phyloP scores from a whole-genome alignment of 208 protist genomes.

The Acanthamoeba castellanii region DNA sequence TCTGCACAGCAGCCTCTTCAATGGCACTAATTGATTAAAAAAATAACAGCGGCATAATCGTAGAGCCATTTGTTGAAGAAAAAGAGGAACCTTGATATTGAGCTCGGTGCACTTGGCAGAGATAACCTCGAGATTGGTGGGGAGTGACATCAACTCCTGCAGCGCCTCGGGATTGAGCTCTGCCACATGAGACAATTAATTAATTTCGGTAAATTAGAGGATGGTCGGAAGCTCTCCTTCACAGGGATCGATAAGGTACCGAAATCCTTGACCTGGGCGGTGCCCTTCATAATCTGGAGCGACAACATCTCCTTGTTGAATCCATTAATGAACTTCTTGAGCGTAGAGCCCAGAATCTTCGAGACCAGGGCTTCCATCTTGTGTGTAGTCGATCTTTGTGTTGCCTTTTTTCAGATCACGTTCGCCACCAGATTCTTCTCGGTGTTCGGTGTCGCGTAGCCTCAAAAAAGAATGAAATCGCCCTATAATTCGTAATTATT shows the following conservation, averaged over 20 bases:
- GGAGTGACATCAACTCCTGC: constrained; percentile 28
- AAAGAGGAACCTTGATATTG: background rate
- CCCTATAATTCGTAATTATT: no score
- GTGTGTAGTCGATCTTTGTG: no score
- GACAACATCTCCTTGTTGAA: constrained; percentile 60
- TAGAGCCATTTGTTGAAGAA: background rate
- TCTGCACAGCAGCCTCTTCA: no score
- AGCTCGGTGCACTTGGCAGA: constrained; percentile 34
- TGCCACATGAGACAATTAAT: no score
- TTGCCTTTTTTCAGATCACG: no score
- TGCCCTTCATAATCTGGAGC: constrained; percentile 51
- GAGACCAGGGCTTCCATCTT: constrained; percentile 35
- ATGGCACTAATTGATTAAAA: no score
- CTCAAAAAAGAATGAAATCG: no score
- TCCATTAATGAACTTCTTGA: constrained; percentile 63
- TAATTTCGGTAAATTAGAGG: no score
- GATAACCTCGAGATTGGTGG: constrained; percentile 26
- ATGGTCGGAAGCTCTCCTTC: background rate
- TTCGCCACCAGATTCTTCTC: no score
- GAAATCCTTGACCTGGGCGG: background rate
- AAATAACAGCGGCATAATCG: background rate
- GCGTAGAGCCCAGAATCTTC: constrained; percentile 25
- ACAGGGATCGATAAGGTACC: background rate
- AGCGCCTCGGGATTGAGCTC: constrained; percentile 42
- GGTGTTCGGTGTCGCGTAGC: no score